These are phyloP conservation scores for Colletotrichum liriopes DNA, from an alignment of 2,329 filamentous ascomycete genomes.

Conservation along the genomic window DNA sequence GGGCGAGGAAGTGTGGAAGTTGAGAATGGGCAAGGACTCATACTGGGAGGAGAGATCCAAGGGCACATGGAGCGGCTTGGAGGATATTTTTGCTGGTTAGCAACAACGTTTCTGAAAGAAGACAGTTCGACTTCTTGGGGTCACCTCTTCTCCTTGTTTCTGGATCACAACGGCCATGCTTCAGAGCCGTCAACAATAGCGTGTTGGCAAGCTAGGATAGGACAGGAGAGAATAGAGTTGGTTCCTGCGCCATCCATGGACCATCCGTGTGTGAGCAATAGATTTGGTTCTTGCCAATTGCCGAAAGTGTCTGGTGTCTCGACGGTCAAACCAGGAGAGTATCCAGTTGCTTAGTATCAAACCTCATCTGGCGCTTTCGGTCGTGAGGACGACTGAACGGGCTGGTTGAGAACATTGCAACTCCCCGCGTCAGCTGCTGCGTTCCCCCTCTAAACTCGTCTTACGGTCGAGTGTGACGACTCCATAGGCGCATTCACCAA, in stretches of 20 bases:
- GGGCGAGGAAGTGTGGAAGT: conserved; percentile 79
- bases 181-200: not conserved
- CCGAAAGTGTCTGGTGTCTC: not conserved
- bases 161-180: conserved; percentile 6
- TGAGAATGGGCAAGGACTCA: conserved; percentile 86
- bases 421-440: not conserved
- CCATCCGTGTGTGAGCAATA: not conserved
- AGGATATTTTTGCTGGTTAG: conserved; percentile 62
- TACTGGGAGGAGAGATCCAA: conserved; percentile 92
- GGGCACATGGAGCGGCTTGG: conserved; percentile 75
- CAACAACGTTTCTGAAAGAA: not conserved
- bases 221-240: not conserved
- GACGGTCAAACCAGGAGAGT: not conserved
- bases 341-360: not conserved
- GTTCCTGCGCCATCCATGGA: not conserved
- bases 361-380: too few species aligned
- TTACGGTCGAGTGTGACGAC: not conserved
- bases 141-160: not conserved
- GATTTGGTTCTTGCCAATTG: not conserved
- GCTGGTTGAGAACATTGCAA: too few species aligned
- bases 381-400: too few species aligned
- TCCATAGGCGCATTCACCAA: not conserved
- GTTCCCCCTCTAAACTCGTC: too few species aligned
- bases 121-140: not conserved
- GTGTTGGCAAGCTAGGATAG: not conserved